Base-by-base conservation (phyloP, 371 early-diverging fungal genomes). In the Batkoa obscura region DNA sequence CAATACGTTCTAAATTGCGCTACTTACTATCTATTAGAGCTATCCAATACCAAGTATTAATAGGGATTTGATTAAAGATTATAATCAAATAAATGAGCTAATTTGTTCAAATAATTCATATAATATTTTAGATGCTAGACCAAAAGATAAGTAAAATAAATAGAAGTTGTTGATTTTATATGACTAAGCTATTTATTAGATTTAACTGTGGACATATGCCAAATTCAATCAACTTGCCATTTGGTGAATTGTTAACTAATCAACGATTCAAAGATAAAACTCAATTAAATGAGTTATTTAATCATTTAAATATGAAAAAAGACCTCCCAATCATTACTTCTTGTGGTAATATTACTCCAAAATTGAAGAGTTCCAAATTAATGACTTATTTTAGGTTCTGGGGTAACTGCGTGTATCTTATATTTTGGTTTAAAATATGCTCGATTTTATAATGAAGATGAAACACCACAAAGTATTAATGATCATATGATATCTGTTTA, bases 141-240 rank as follows among this genome's bases (percentile, higher is more conserved):
- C 90, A 0, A 46, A 31, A 30, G 34, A 12, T 38, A 45, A 33
- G 46, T 42, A 4, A 45, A 32, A n/a, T 57, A 73, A n/a, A n/a
- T 15, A 43, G 59, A 54, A 69, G 83, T 13, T 88, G 89, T 61
- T 72, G 74, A 2, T 90, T 90, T 3, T 69, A 66, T 45, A 81
- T 73, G 12, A 83, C 88, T 1, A 91, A 94, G 62, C 88, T 88
- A 13, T 78, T 91, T 0, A 74, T 75, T 5, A 86, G 86, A 0
- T 64, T 94, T 10, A 72, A 82, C 3, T 79, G 81, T 0, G 95
- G 94, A 12, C 88, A 88, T 60, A 90, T 93, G 80, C 89, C 90
- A 8, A 62, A 73, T 8, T 78, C 90, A 8, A 71, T 80, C 60
- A 82, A 72, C 63, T 71, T 87, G 33, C 80, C 86, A 0, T 84